Base-by-base conservation (phyloP, 2,329 filamentous ascomycete species). In the Aureobasidium subglaciale region DNA sequence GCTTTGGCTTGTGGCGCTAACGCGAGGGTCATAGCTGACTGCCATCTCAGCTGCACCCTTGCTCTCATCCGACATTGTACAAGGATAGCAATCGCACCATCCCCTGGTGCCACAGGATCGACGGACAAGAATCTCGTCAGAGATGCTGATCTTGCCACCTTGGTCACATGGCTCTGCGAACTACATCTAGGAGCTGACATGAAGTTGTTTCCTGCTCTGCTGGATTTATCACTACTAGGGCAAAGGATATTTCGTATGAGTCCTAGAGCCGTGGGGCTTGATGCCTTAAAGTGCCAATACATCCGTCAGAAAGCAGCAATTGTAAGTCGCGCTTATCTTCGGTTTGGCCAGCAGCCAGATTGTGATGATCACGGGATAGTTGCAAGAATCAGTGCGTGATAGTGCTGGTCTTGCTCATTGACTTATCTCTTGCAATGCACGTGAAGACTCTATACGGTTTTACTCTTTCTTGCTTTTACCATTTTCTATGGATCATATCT, bases 161-260 rank as follows among this genome's bases (percentile, higher is more conserved):
- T 42, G 22, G 22, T 42, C 22, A 42, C 22, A 42, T 42, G 40
- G 40, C 40, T 42, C 40, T 42, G 22, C 22, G 40, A 42, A 42
- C 22, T 42, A 42, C 22, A 42, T 42, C 40, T 42, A 42, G 40
- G 40, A 42, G 40, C 40, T 27, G 22, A 42, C 40, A 42, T 42
- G 22, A 42, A 42, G 40, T 42, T 42, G 40, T 42, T 42, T 9
- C 40, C 40, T 42, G 22, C 40, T 42, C 40, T 42, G 40, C 40
- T 42, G 9, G 40, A 42, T 27, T 20, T 42, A 42, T 42, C 22
- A 42, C 40, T 42, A 8, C 40, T 42, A 4, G 22, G 40, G 9
- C 40, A 42, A 27, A 24, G 40, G 40, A 11, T 42, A 22, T 27
- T 27, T 3, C 4, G 40, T 42, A 27, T 15, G 22, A 15, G 40